Evolutionary conservation across 2,329 filamentous ascomycete species (phyloP).

Genomic region (Penicillium sp.): DNA sequence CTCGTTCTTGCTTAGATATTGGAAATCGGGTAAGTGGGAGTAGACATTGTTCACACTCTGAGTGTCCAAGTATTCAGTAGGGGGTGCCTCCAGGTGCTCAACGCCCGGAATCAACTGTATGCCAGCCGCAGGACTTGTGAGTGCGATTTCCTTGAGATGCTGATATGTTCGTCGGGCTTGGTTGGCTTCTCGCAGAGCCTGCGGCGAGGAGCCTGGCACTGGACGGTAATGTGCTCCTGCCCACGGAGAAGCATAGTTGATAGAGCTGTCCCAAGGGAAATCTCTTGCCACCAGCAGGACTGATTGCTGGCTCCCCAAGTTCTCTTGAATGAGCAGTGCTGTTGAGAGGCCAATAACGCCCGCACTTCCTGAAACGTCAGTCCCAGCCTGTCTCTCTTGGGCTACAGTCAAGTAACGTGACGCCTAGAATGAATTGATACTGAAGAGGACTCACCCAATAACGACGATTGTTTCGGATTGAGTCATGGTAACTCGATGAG

Average conservation of each 20-base stretch:
- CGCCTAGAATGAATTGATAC: neutral
- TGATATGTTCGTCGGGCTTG: constrained; percentile 37
- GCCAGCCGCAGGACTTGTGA: constrained; percentile 32
- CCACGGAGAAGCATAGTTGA: constrained; percentile 44
- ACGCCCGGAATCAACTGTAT: constrained; percentile 34
- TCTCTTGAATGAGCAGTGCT: constrained; percentile 31
- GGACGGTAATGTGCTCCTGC: constrained; percentile 46
- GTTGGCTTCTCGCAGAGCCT: constrained; percentile 30
- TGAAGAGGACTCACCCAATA: constrained; percentile 26
- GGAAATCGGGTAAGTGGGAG: constrained; percentile 32
- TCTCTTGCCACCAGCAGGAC: constrained; percentile 39
- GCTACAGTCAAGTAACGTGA: neutral
- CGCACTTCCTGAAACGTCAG: constrained; percentile 24
- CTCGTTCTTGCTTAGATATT: constrained; percentile 24
- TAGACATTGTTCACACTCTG: constrained; percentile 26
- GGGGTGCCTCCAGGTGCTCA: constrained; percentile 39
- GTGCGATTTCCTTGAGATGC: constrained; percentile 32
- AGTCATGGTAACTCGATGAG: constrained; percentile 14
- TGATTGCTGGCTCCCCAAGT: constrained; percentile 20
- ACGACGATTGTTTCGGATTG: constrained; percentile 32
- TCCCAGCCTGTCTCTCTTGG: neutral
- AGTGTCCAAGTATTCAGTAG: constrained; percentile 29
- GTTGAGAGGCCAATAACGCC: constrained; percentile 38
- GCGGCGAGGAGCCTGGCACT: constrained; percentile 35
- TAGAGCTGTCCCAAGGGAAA: constrained; percentile 35